These are phyloP conservation scores for Phyllosticta citribraziliensis DNA, from an alignment of 2,329 filamentous ascomycete species.

Conservation along the genomic window DNA sequence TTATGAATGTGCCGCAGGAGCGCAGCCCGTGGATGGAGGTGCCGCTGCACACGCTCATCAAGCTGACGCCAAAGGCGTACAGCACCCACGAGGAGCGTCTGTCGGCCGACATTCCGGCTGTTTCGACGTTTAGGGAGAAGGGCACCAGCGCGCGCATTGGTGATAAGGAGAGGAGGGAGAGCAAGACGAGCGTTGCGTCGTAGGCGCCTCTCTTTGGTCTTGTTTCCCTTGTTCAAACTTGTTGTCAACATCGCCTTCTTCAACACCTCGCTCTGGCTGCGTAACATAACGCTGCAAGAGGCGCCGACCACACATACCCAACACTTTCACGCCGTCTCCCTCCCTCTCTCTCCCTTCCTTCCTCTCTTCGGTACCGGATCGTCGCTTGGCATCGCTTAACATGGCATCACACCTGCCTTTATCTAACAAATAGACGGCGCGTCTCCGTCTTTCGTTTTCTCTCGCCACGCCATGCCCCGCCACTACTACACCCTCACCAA, in stretches of 20 bases:
- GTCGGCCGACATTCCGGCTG: constrained; percentile 85
- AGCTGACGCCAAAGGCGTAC: constrained; percentile 89
- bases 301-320: too few relatives aligned
- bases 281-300: too few relatives aligned
- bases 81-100: constrained; percentile 82
- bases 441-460: too few relatives aligned
- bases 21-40: constrained; percentile 98
- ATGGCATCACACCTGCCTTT: too few relatives aligned
- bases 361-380: too few relatives aligned
- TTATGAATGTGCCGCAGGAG: constrained; percentile 92
- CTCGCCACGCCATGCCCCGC: too few relatives aligned
- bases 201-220: background rate
- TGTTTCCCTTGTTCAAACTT: background rate
- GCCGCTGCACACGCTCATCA: constrained; percentile 90
- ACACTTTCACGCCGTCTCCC: too few relatives aligned
- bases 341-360: too few relatives aligned
- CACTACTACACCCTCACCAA: too few relatives aligned
- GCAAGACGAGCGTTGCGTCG: background rate
- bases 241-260: background rate
- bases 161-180: background rate
- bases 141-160: constrained; percentile 35
- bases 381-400: too few relatives aligned
- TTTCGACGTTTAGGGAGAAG: constrained; percentile 93
- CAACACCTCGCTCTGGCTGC: background rate
- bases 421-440: too few relatives aligned